Conservation (phyloP, 2,329 filamentous ascomycete genomes). For the Arthrobotrys musiformis region DNA sequence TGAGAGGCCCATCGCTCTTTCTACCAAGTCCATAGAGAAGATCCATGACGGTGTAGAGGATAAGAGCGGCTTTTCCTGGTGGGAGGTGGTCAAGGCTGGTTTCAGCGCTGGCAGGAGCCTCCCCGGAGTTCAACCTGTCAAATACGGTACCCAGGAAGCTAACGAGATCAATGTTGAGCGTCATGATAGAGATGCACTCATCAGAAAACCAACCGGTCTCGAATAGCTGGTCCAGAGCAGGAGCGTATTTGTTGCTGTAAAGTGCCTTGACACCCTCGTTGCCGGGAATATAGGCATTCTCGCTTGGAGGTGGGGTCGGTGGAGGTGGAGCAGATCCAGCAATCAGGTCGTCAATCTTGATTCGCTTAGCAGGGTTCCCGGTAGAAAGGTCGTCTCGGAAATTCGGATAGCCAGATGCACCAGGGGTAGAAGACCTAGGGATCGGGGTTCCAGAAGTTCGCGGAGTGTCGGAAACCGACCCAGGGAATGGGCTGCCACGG, state of each 20-base stretch:
- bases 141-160: constrained; percentile 58
- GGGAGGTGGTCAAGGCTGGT: constrained; percentile 56
- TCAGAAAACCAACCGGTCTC: constrained; percentile 85
- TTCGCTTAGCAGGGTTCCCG: constrained; percentile 69
- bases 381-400: constrained; percentile 54
- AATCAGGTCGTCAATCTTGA: constrained; percentile 80
- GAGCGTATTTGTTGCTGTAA: constrained; percentile 80
- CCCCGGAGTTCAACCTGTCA: constrained; percentile 57
- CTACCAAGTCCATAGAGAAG: constrained; percentile 64
- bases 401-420: constrained; percentile 56
- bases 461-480: constrained; percentile 63
- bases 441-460: constrained; percentile 66
- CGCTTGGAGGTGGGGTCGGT: constrained; percentile 67
- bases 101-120: constrained; percentile 56
- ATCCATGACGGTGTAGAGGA: constrained; percentile 59
- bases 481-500: constrained; percentile 61
- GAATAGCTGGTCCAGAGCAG: constrained; percentile 78
- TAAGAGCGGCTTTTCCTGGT: constrained; percentile 57
- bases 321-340: constrained; percentile 70
- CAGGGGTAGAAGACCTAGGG: constrained; percentile 58
- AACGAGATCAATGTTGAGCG: constrained; percentile 63
- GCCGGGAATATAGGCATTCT: constrained; percentile 62
- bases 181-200: constrained; percentile 65
- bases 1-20: constrained; percentile 63
- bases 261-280: constrained; percentile 77